Base-by-base conservation (phyloP, 305 asterid genomes). In the Petunia hybrid region DNA sequence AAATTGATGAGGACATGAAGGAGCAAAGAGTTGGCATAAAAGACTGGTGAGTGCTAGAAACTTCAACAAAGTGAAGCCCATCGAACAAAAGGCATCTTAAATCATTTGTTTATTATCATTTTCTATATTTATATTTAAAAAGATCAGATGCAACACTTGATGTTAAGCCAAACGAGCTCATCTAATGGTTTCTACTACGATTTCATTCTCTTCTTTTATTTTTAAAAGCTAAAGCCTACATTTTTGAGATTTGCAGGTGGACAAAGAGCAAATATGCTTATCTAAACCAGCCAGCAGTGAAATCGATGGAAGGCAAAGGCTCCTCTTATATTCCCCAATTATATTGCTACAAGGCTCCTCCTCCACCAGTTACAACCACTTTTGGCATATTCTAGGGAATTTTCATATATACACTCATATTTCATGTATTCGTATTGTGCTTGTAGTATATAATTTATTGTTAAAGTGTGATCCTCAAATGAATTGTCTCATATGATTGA, bases 201-300 rank as follows among this genome's bases (percentile, higher is more conserved):
- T 39, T 3, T 6, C 16, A 3, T 68, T 56, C 31, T 14, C 41
- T 8, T 67, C 39, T 40, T 62, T 2, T 8, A 63, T n/a, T 56
- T 16, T n/a, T 22, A 59, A 22, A 7, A 35, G 57, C 1, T 38
- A 2, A 69, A 8, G 0, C 48, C 8, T 3, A 61, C 12, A 2
- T 13, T 45, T 22, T 36, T 53, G 81, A 65, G 80, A 48, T 7
- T 61, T 88, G 90, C 89, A 89, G 95, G 95, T 92, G 97, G 97
- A 92, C 90, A 6, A 89, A 91, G 86, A 89, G 93, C 87, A 87
- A 85, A 77, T 89, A 90, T 65, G 92, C 95, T 3, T 92, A 90
- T 84, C 76, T 90, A 81, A 90, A 90, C 85, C 89, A 88, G 69
- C 93, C 91, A 42, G 86, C 82, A 22, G 22, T 78, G 56, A 82